Evolutionary conservation across 305 asterid genomes (phyloP), one percentile per base, ranked within the genome.

Genomic region (Fraxinus xanthoxyloides): DNA sequence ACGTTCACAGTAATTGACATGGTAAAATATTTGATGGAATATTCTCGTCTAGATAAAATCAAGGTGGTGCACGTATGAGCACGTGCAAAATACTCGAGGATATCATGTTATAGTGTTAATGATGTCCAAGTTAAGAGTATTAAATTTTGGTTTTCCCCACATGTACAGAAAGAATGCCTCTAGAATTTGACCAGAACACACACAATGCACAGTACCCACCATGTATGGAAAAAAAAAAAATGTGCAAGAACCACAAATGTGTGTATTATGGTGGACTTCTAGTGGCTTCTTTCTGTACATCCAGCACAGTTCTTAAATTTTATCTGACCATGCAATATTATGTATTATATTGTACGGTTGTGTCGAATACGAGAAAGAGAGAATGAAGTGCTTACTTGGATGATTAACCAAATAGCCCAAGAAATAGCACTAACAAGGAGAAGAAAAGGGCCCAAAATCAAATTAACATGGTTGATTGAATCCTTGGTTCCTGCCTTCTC

Each of bases 381-480:
- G 1, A n/a, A 24, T 1, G 2, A 40, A 8, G 13, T 38, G 63
- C 84, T 87, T 85, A 93, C 98, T 85, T 93, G 98, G 87, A 93
- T 83, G 78, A 91, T 93, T 30, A 94, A 67, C 97, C 97, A 94
- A 8, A 91, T 75, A 4, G 98, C 95, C 95, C 97, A 96, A 40
- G 98, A 85, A 85, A 92, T 75, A 19, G 98, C 89, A 74, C 99
- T 96, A 5, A 87, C 79, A 5, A 96, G 83, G 84, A 94, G 90
- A 23, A 96, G 93, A 79, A 91, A 35, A 15, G 98, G 97, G 0
- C 99, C 99, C 76, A 86, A 81, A 0, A 92, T 70, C 31, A 89
- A 34, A 77, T 87, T 89, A 31, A 31, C 87, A 79, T 90, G 97
- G 87, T 31, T 79, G 79, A 75, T 76, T 17, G 84, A 82, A 35